Evolutionary conservation across 495 filamentous ascomycete species (phyloP).

Genomic region (Penicillium waksmanii): DNA sequence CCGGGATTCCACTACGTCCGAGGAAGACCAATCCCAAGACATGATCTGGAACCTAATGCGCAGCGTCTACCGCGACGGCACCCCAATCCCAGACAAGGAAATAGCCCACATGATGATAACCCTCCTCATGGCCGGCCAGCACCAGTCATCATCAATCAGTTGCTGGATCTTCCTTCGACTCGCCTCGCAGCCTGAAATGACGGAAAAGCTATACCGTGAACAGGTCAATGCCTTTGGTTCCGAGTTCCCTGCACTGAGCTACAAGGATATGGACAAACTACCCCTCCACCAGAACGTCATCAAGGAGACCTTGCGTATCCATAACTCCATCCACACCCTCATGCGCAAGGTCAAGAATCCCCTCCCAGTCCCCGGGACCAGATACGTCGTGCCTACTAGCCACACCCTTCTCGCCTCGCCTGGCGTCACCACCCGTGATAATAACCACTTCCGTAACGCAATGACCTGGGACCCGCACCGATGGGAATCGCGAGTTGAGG

Average conservation of each 20-base stretch:
- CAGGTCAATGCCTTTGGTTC: slow-evolving; percentile 65
- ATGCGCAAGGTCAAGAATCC: slow-evolving; percentile 83
- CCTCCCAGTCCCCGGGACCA: slow-evolving; percentile 76
- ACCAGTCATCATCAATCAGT: slow-evolving; percentile 80
- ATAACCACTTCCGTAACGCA: slow-evolving; percentile 79
- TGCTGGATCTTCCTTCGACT: slow-evolving; percentile 83
- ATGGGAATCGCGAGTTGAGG: slow-evolving; percentile 67
- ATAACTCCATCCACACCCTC: slow-evolving; percentile 83
- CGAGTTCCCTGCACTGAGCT: slow-evolving; percentile 64
- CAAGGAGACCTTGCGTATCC: slow-evolving; percentile 79
- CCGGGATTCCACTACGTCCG: slow-evolving; percentile 44
- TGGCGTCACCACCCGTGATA: slow-evolving; percentile 70
- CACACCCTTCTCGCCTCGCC: slow-evolving; percentile 83
- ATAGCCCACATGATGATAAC: slow-evolving; percentile 93
- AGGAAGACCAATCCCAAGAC: slow-evolving; percentile 51
- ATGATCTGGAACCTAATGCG: slow-evolving; percentile 87
- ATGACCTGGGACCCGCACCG: slow-evolving; percentile 83
- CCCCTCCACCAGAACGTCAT: slow-evolving; percentile 71
- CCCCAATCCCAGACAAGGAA: slow-evolving; percentile 72
- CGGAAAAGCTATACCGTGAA: slow-evolving; percentile 77
- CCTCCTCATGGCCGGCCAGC: slow-evolving; percentile 86
- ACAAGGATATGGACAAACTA: slow-evolving; percentile 69
- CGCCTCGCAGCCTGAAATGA: slow-evolving; percentile 70
- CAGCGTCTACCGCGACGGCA: slow-evolving; percentile 75
- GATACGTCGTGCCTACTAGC: slow-evolving; percentile 73